phyloP scores from a whole-genome alignment of 768 basidiomycete species.

The Paxillus involutus region DNA sequence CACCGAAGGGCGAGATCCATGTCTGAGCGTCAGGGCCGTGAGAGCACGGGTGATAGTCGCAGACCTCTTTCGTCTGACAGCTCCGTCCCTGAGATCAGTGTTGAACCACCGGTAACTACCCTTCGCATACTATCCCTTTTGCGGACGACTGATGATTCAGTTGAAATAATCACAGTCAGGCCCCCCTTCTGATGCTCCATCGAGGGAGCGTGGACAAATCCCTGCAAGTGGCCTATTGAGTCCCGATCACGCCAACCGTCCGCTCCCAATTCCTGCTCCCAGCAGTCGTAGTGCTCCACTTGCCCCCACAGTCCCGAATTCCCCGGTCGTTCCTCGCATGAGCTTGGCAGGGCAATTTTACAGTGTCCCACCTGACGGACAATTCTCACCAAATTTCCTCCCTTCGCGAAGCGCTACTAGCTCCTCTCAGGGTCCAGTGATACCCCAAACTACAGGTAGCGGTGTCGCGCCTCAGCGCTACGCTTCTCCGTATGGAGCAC shows the following conservation, averaged over 20 bases:
- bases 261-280: slow-evolving; percentile 25
- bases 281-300: slow-evolving; percentile 13
- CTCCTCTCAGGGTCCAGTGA: slow-evolving; percentile 20
- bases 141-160: slow-evolving; percentile 12
- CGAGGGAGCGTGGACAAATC: slow-evolving; percentile 18
- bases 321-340: slow-evolving; percentile 5
- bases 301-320: slow-evolving; percentile 14
- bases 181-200: slow-evolving; percentile 33
- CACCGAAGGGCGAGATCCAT: slow-evolving; percentile 15
- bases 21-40: slow-evolving; percentile 27
- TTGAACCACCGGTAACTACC: slow-evolving; percentile 31
- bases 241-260: slow-evolving; percentile 30
- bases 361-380: slow-evolving; percentile 4
- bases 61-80: slow-evolving; percentile 31
- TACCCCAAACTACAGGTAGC: slow-evolving; percentile 15
- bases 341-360: slow-evolving; percentile 18
- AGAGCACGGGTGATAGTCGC: slow-evolving; percentile 20
- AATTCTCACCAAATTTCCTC: slow-evolving; percentile 11
- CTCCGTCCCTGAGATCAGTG: slow-evolving; percentile 32
- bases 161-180: slow-evolving; percentile 23
- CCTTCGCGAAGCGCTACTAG: slow-evolving; percentile 1
- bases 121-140: slow-evolving; percentile 3
- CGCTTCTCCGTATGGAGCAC: slow-evolving; percentile 4
- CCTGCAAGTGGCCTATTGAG: slow-evolving; percentile 22
- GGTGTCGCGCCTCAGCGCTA: slow-evolving; percentile 11